Conservation (phyloP, 2,329 filamentous ascomycete species). For the Pseudopithomyces maydicus region DNA sequence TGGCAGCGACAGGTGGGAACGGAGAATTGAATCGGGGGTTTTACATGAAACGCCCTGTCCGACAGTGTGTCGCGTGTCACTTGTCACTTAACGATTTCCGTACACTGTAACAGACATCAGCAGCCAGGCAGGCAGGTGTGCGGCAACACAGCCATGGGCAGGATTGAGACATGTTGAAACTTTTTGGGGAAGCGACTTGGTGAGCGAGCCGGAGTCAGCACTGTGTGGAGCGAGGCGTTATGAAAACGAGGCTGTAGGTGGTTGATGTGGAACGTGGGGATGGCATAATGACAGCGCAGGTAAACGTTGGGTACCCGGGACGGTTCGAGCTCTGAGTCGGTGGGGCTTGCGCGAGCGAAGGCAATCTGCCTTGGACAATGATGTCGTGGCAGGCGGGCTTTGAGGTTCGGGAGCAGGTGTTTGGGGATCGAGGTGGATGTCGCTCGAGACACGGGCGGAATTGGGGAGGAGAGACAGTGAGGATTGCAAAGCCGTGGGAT, state of each 20-base stretch:
- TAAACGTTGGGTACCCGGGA: too few relatives aligned
- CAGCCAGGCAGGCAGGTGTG: neutral
- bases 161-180: too few relatives aligned
- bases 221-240: too few relatives aligned
- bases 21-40: neutral
- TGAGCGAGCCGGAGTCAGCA: too few relatives aligned
- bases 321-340: constrained; percentile 4
- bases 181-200: too few relatives aligned
- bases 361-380: constrained; percentile 18
- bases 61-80: neutral
- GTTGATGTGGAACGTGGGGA: too few relatives aligned
- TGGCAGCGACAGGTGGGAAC: neutral
- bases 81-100: neutral
- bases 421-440: neutral
- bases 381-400: constrained; percentile 1
- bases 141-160: neutral
- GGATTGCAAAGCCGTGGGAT: neutral
- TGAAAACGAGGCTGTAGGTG: too few relatives aligned
- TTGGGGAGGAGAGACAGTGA: neutral
- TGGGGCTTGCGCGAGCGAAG: neutral
- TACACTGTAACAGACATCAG: neutral
- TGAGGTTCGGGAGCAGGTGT: neutral
- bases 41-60: neutral
- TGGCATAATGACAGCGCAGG: neutral
- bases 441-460: neutral